These are phyloP conservation scores for Cardiosporidium cionae DNA, from an alignment of 169 alveolate genomes.

Conservation along the genomic window DNA sequence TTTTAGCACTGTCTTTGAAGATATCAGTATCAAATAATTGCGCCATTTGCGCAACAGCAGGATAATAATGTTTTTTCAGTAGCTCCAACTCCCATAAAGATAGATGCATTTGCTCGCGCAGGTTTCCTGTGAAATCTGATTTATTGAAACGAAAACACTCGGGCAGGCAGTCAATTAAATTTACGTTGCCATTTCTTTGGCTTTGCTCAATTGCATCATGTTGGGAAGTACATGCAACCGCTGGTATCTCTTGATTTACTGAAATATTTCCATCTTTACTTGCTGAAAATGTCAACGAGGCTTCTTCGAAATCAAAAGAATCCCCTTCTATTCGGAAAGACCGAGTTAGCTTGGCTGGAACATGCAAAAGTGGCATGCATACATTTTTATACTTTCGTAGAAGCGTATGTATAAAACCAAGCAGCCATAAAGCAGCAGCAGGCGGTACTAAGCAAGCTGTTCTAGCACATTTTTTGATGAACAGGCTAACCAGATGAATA, in stretches of 20 bases:
- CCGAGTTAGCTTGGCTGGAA: constrained; percentile 8
- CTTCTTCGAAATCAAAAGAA: background rate
- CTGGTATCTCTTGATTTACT: no score
- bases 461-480: constrained; percentile 12
- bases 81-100: constrained; percentile 26
- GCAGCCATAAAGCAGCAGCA: constrained; percentile 1
- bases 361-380: constrained; percentile 6
- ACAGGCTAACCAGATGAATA: background rate
- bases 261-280: no score
- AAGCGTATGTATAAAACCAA: constrained; percentile 7
- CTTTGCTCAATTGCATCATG: no score
- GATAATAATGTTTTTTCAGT: background rate
- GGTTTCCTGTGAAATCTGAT: background rate
- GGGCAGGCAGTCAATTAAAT: no score
- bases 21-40: background rate
- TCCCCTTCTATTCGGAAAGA: constrained; percentile 12
- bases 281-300: no score
- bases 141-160: no score
- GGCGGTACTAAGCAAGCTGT: constrained; percentile 30
- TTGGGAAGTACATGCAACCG: no score
- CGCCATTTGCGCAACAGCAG: background rate
- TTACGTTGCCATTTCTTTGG: no score
- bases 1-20: background rate
- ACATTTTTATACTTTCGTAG: background rate
- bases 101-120: background rate